phyloP scores from a whole-genome alignment of 2,329 filamentous ascomycete genomes.

The Paecilomyces formosus region DNA sequence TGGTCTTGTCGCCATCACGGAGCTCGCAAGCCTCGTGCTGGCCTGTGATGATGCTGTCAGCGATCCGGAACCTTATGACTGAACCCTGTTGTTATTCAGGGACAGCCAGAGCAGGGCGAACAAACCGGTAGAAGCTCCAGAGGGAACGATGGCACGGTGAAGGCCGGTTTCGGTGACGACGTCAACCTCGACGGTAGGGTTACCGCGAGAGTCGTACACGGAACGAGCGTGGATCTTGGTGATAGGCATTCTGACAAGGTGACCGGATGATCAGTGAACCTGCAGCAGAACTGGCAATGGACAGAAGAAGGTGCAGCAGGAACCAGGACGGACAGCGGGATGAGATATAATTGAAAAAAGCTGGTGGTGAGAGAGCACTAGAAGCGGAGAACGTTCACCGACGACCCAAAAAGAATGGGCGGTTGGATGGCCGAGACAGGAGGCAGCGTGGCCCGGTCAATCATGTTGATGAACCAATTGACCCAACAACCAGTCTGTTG shows the following conservation, averaged over 20 bases:
- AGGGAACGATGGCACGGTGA: constrained; percentile 95
- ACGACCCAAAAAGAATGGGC: constrained; percentile 30
- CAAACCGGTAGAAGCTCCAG: constrained; percentile 88
- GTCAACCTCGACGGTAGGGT: constrained; percentile 98
- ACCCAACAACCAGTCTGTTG: background rate
- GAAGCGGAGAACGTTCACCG: constrained; percentile 30
- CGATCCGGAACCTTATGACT: background rate
- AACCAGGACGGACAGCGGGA: constrained; percentile 1
- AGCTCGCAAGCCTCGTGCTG: constrained; percentile 89
- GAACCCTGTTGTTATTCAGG: background rate
- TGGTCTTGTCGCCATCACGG: constrained; percentile 79
- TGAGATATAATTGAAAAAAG: constrained; percentile 12
- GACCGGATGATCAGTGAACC: constrained; percentile 17
- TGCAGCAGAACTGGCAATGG: constrained; percentile 9
- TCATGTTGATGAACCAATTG: background rate
- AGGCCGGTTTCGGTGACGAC: constrained; percentile 93
- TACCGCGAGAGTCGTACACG: constrained; percentile 97
- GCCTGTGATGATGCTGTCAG: constrained; percentile 44
- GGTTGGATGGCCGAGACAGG: constrained; percentile 9
- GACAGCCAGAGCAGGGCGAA: constrained; percentile 13
- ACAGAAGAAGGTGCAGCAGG: constrained; percentile 3
- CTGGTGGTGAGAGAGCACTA: constrained; percentile 20
- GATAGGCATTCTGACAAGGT: constrained; percentile 66
- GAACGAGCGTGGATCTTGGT: constrained; percentile 85
- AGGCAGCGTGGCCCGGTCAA: constrained; percentile 9